Percentiles rank a stretch among this genome's conserved stretches.
Conservation (phyloP, 495 filamentous ascomycete species). For the Trichodelitschia bisporula region DNA sequence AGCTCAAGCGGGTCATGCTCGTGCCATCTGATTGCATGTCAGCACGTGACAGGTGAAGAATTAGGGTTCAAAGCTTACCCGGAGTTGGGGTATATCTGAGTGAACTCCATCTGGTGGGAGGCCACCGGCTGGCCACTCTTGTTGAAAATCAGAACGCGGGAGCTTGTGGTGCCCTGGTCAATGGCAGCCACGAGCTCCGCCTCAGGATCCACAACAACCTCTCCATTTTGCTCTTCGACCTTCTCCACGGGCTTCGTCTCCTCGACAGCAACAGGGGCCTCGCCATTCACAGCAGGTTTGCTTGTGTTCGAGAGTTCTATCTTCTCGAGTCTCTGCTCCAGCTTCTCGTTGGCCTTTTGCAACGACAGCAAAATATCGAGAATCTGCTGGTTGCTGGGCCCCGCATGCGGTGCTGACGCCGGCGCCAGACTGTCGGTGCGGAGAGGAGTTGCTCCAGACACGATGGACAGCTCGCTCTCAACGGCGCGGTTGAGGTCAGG, state of each 20-base stretch:
- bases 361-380: background rate
- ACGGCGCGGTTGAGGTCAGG: no score
- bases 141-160: constrained; percentile 83
- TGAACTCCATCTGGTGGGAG: constrained; percentile 79
- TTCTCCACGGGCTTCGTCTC: no score
- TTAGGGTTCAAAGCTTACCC: constrained; percentile 48
- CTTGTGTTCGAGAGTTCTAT: no score
- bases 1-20: constrained; percentile 78
- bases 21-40: constrained; percentile 47
- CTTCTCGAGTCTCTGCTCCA: background rate
- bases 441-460: no score
- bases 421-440: no score
- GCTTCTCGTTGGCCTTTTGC: background rate
- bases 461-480: no score
- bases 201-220: no score
- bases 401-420: no score
- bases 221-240: no score
- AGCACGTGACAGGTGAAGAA: no score
- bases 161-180: constrained; percentile 83
- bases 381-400: background rate
- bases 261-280: no score
- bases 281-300: no score
- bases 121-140: constrained; percentile 53
- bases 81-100: constrained; percentile 65
- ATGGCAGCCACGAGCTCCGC: constrained; percentile 57